Evolutionary conservation across 768 basidiomycete species (phyloP).

Genomic region (Dentipellis fragilis): DNA sequence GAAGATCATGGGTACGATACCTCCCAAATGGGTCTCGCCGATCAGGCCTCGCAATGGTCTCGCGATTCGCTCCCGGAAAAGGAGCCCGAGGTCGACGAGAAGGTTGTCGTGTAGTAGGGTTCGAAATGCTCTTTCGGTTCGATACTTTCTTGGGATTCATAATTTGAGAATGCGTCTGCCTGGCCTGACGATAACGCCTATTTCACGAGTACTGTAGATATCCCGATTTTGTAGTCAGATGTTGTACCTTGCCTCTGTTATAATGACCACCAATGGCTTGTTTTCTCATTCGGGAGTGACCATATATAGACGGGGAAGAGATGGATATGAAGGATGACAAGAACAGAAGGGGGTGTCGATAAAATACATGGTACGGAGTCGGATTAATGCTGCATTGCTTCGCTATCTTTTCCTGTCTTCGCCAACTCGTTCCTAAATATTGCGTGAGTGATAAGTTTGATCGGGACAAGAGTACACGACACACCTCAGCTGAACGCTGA

Average conservation of each 20-base stretch:
- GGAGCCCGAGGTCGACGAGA: not conserved
- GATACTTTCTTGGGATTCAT: not conserved
- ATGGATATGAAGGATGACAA: no score
- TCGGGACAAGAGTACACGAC: constrained; percentile 18
- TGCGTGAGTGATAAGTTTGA: not conserved
- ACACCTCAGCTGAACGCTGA: constrained; percentile 89
- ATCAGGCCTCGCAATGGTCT: constrained; percentile 16
- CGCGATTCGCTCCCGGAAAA: constrained; percentile 12
- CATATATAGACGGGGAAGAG: no score
- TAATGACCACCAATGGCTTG: no score
- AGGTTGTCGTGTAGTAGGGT: not conserved
- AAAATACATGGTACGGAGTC: no score
- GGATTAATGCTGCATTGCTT: constrained; percentile 21
- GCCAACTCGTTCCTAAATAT: not conserved
- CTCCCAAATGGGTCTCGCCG: constrained; percentile 51
- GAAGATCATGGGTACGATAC: constrained; percentile 74
- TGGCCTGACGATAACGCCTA: no score
- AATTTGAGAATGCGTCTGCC: no score
- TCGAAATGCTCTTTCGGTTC: constrained; percentile 20
- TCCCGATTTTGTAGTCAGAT: no score
- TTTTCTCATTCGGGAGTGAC: no score
- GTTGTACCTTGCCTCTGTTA: no score
- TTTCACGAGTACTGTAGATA: no score
- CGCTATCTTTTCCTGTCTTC: not conserved
- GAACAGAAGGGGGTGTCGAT: no score